These are phyloP conservation scores for Diatrype stigma DNA, from an alignment of 2,329 filamentous ascomycete genomes.

Conservation along the genomic window DNA sequence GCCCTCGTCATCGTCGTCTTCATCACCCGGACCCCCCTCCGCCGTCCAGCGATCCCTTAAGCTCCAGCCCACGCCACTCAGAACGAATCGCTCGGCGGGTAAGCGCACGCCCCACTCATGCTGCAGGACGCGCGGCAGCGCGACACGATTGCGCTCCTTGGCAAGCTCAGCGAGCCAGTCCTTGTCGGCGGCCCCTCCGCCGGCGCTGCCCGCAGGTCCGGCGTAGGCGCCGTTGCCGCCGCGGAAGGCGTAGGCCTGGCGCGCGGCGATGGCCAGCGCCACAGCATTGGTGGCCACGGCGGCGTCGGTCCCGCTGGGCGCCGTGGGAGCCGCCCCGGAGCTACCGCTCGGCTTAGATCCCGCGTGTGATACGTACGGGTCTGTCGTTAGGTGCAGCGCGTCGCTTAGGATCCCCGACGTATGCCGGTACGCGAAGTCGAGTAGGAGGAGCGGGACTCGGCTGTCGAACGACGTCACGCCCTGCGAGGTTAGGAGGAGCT, in stretches of 20 bases:
- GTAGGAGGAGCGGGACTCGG: constrained; percentile 75
- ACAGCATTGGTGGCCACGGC: constrained; percentile 63
- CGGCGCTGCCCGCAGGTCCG: constrained; percentile 39
- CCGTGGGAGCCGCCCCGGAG: constrained; percentile 44
- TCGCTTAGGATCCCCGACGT: constrained; percentile 68
- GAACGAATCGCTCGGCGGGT: constrained; percentile 64
- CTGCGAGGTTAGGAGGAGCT: constrained; percentile 73
- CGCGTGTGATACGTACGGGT: constrained; percentile 61
- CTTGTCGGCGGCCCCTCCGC: constrained; percentile 55
- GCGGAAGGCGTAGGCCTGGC: constrained; percentile 66
- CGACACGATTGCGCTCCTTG: constrained; percentile 63
- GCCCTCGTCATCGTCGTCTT: constrained; percentile 37
- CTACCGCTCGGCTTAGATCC: constrained; percentile 47
- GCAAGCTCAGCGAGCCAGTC: constrained; percentile 77
- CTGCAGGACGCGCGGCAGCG: constrained; percentile 57
- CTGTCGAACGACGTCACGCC: constrained; percentile 77
- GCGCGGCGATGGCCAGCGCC: constrained; percentile 66
- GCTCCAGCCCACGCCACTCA: constrained; percentile 63
- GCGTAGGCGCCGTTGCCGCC: constrained; percentile 44
- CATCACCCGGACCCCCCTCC: constrained; percentile 35
- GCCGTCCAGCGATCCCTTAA: constrained; percentile 56
- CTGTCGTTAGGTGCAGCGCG: constrained; percentile 63
- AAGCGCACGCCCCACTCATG: constrained; percentile 65
- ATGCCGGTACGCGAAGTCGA: constrained; percentile 85
- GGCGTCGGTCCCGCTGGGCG: constrained; percentile 46